phyloP scores from a whole-genome alignment of 2,329 filamentous ascomycete genomes.

The Sarocladium strictum region DNA sequence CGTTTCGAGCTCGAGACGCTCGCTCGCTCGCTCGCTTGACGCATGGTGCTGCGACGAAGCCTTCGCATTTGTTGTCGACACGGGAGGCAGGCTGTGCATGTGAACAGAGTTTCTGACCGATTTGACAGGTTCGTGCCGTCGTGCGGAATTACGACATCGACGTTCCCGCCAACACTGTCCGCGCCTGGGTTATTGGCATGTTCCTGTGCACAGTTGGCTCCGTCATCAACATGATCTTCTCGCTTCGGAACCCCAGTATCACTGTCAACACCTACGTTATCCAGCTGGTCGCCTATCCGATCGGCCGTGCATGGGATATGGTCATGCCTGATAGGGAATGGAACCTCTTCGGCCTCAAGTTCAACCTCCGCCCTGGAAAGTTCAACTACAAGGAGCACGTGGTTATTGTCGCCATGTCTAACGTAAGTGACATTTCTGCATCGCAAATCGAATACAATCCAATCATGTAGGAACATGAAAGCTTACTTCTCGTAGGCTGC shows the following conservation, averaged over 20 bases:
- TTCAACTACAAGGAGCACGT: slow-evolving; percentile 60
- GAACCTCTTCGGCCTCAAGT: slow-evolving; percentile 45
- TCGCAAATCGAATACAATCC: no score
- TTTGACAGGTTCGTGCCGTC: slow-evolving; percentile 53
- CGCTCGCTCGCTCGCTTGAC: not conserved
- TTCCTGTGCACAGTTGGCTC: slow-evolving; percentile 57
- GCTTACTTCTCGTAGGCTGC: slow-evolving; percentile 36
- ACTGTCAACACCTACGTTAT: slow-evolving; percentile 56
- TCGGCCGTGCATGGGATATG: slow-evolving; percentile 48
- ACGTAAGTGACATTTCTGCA: slow-evolving; percentile 44
- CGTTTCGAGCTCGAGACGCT: slow-evolving; percentile 14
- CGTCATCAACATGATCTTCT: slow-evolving; percentile 56
- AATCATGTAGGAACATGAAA: no score
- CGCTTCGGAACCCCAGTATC: slow-evolving; percentile 52
- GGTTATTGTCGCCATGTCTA: slow-evolving; percentile 58
- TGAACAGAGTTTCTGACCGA: slow-evolving; percentile 9
- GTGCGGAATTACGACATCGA: slow-evolving; percentile 61
- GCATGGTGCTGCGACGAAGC: not conserved
- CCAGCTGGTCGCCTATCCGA: slow-evolving; percentile 56
- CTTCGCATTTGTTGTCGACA: not conserved
- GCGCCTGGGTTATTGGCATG: slow-evolving; percentile 58
- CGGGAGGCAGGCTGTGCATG: not conserved
- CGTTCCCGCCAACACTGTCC: slow-evolving; percentile 57
- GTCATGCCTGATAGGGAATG: slow-evolving; percentile 47
- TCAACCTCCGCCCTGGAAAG: slow-evolving; percentile 49